A percentile compares a stretch with the other conserved stretches of the same genome.
phyloP scores from a whole-genome alignment of 768 basidiomycete genomes.

The Dentipellis fragilis region DNA sequence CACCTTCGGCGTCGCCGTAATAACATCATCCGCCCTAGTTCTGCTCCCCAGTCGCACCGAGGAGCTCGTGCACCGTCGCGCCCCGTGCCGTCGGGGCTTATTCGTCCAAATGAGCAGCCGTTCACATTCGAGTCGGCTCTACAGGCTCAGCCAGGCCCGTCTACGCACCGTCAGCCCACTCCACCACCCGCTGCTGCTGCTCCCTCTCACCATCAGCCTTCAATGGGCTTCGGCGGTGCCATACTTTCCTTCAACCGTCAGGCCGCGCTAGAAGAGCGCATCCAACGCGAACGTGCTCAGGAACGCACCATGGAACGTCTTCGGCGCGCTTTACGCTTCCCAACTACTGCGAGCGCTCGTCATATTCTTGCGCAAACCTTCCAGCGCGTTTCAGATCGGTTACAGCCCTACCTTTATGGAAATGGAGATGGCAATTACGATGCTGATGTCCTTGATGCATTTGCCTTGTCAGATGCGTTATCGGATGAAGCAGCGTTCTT shows the following conservation, averaged over 20 bases:
- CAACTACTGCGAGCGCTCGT: constrained; percentile 7
- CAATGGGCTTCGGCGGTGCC: constrained; percentile 59
- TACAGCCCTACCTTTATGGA: constrained; percentile 12
- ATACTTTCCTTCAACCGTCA: constrained; percentile 34
- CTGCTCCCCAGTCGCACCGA: neutral
- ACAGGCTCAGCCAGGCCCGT: constrained; percentile 14
- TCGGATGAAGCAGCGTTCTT: neutral
- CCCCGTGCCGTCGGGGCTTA: constrained; percentile 25
- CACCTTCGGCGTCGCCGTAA: constrained; percentile 20
- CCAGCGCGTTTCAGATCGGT: constrained; percentile 2
- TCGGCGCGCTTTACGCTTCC: constrained; percentile 4
- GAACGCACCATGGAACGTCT: constrained; percentile 7
- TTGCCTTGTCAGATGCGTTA: constrained; percentile 10
- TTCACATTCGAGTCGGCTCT: constrained; percentile 39
- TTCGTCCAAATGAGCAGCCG: constrained; percentile 41
- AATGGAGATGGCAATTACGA: neutral
- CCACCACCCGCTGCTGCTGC: constrained; percentile 28
- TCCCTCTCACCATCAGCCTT: constrained; percentile 46
- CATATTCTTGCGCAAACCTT: constrained; percentile 9
- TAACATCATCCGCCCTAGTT: neutral
- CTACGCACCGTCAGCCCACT: constrained; percentile 10
- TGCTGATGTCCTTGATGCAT: constrained; percentile 9
- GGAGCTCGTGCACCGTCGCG: neutral
- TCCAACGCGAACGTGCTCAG: constrained; percentile 6
- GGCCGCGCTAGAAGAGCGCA: constrained; percentile 3